A percentile compares a stretch with the other conserved stretches of the same genome.
These are phyloP conservation scores for Didymella glomerata DNA, from an alignment of 2,329 filamentous ascomycete species.

Conservation along the genomic window DNA sequence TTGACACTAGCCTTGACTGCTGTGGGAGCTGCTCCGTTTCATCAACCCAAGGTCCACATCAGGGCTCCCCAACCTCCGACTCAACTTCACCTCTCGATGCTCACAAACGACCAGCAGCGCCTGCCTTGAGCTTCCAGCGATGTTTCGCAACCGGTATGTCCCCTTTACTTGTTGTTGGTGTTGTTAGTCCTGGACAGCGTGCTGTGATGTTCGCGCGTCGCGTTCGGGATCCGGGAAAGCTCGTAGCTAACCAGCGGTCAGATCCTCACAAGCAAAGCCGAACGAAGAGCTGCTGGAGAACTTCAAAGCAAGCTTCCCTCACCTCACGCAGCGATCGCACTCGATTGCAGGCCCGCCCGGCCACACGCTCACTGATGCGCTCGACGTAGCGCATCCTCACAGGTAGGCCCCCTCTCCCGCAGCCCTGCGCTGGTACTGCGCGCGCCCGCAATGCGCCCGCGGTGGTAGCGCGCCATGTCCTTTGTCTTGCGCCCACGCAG, in stretches of 20 bases:
- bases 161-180: conserved; percentile 12
- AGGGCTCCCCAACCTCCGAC: conserved; percentile 37
- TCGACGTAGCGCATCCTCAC: conserved; percentile 55
- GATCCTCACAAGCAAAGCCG: conserved; percentile 84
- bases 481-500: conserved; percentile 13
- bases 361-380: conserved; percentile 58
- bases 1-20: conserved; percentile 26
- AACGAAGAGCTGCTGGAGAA: conserved; percentile 82
- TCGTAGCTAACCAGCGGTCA: conserved; percentile 49
- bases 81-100: conserved; percentile 44
- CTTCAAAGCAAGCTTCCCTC: conserved; percentile 84
- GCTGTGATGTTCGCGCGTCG: conserved; percentile 43
- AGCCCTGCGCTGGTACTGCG: conserved; percentile 2
- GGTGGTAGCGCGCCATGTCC: conserved; percentile 8
- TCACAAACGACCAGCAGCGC: conserved; percentile 29
- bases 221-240: conserved; percentile 23
- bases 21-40: conserved; percentile 49
- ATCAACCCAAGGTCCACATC: conserved; percentile 38
- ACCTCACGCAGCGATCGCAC: conserved; percentile 63
- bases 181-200: conserved; percentile 12
- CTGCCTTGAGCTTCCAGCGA: conserved; percentile 48
- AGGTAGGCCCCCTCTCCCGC: conserved; percentile 50
- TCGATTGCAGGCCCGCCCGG: conserved; percentile 52
- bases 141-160: conserved; percentile 60
- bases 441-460: conserved; percentile 16